Percentiles rank a stretch among this genome's conserved stretches.
These are phyloP conservation scores for Populus tomentosa DNA, from an alignment of 441 rosid genomes.

Conservation along the genomic window DNA sequence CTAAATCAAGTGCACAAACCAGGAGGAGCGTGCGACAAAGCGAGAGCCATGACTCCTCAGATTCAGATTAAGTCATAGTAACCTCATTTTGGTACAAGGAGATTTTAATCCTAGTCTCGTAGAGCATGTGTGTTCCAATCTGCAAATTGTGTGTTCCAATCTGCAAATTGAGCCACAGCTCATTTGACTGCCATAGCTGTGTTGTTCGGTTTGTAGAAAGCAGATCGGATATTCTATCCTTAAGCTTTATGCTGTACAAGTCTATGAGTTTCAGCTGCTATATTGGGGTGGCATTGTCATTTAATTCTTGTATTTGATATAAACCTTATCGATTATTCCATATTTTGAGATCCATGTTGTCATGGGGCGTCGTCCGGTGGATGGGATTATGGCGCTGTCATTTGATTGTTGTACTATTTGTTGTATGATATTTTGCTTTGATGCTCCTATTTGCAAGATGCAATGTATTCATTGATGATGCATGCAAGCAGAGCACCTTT, in stretches of 20 bases:
- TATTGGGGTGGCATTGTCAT: background rate
- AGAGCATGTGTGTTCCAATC: background rate
- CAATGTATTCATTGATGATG: background rate
- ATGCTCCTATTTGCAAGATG: background rate
- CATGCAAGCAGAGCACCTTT: no score
- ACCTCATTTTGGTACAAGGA: background rate
- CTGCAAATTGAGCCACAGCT: background rate
- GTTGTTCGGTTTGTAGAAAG: background rate
- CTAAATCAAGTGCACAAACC: conserved; percentile 42
- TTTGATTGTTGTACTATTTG: background rate
- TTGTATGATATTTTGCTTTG: background rate
- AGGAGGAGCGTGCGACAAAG: conserved; percentile 77
- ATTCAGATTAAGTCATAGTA: conserved; percentile 53
- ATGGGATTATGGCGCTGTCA: background rate
- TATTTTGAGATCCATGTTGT: background rate
- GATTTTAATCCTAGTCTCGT: background rate
- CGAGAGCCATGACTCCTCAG: conserved; percentile 55
- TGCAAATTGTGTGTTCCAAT: no score
- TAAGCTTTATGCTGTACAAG: background rate
- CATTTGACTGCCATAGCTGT: background rate
- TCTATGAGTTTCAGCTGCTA: background rate
- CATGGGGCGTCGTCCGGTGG: background rate
- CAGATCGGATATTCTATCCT: background rate
- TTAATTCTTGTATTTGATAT: background rate
- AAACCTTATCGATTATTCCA: background rate